Evolutionary conservation across 2,329 filamentous ascomycete species (phyloP).

Genomic region (Xylariaceae sp.): DNA sequence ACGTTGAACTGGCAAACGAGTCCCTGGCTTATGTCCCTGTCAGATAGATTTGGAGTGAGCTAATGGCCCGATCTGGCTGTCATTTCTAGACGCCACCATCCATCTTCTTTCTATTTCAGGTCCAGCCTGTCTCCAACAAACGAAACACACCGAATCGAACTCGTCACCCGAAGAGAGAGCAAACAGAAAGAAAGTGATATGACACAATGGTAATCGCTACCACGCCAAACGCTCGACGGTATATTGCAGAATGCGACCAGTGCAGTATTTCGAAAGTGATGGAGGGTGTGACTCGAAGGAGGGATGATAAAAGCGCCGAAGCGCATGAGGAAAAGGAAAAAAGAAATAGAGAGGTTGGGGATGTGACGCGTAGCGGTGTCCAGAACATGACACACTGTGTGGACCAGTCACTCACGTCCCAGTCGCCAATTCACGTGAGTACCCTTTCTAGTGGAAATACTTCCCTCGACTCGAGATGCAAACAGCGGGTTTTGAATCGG

Average conservation of each 20-base stretch:
- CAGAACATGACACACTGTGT: slow-evolving; percentile 32
- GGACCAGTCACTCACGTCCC: slow-evolving; percentile 32
- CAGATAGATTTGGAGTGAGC: slow-evolving; percentile 10
- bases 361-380: slow-evolving; percentile 25
- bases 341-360: slow-evolving; percentile 31
- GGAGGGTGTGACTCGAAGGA: slow-evolving; percentile 13
- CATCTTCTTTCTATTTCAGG: neutral
- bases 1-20: neutral
- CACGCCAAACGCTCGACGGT: neutral
- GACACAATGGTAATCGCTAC: neutral
- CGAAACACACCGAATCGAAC: neutral
- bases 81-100: slow-evolving; percentile 12
- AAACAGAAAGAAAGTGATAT: neutral
- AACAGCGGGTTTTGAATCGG: neutral
- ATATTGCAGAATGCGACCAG: neutral
- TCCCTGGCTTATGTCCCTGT: slow-evolving; percentile 20
- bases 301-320: slow-evolving; percentile 20
- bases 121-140: neutral
- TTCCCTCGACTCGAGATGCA: slow-evolving; percentile 1
- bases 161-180: neutral
- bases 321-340: slow-evolving; percentile 29
- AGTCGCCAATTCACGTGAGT: slow-evolving; percentile 42
- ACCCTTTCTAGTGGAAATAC: slow-evolving; percentile 23
- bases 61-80: slow-evolving; percentile 13
- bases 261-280: neutral